Evolutionary conservation across 192 early-diverging fungal species (phyloP).

Genomic region (Entrophospora sp.): DNA sequence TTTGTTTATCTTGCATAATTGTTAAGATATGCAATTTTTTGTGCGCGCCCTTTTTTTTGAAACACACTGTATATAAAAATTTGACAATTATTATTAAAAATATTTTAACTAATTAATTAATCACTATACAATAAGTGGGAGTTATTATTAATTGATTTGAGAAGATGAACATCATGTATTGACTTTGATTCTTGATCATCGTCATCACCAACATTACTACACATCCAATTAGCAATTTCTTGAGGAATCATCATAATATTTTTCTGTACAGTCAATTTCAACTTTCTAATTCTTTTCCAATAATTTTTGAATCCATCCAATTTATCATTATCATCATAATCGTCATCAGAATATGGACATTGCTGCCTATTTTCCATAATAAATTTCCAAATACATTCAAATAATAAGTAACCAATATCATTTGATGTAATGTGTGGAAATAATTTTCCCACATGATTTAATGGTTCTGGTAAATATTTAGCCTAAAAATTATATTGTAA

Average conservation of each 20-base stretch:
- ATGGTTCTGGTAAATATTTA: neutral
- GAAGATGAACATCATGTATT: too few relatives aligned
- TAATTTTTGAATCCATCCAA: neutral
- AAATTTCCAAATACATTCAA: slow-evolving; percentile 4
- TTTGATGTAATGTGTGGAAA: neutral
- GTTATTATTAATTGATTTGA: too few relatives aligned
- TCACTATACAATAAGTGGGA: too few relatives aligned
- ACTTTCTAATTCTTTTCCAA: neutral
- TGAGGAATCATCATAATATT: slow-evolving; percentile 6
- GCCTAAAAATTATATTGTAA: neutral
- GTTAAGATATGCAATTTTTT: too few relatives aligned
- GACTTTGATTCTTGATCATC: too few relatives aligned
- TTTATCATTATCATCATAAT: neutral
- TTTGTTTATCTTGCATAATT: too few relatives aligned
- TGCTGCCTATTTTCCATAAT: slow-evolving; percentile 8
- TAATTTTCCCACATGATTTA: neutral
- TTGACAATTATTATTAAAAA: too few relatives aligned
- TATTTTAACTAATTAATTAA: too few relatives aligned
- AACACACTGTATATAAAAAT: too few relatives aligned
- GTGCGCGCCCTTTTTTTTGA: too few relatives aligned
- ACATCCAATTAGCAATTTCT: too few relatives aligned
- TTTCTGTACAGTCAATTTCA: neutral
- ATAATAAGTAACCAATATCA: slow-evolving; percentile 5
- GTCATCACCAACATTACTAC: too few relatives aligned
- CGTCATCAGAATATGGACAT: slow-evolving; percentile 11